These are phyloP conservation scores for Malassezia furfur DNA, from an alignment of 1,284 basidiomycete genomes.

Conservation along the genomic window DNA sequence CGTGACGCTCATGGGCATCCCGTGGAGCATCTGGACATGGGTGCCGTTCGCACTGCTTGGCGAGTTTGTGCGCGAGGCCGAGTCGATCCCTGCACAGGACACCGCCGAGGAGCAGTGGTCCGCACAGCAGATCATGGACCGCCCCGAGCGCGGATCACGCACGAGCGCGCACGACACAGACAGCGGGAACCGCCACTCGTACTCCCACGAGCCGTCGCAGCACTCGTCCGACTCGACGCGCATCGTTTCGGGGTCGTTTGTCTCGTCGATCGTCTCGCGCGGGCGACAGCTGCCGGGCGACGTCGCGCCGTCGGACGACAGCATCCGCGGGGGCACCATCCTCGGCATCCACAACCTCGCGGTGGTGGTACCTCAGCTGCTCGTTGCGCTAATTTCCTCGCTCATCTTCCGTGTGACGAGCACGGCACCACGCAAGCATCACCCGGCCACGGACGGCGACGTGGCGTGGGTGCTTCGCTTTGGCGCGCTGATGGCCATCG, in stretches of 20 bases:
- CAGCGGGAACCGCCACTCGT: not conserved
- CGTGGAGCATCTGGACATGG: slow-evolving; percentile 46
- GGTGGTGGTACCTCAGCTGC: slow-evolving; percentile 31
- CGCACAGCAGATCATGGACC: slow-evolving; percentile 18
- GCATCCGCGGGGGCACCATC: slow-evolving; percentile 69
- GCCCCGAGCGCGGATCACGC: not conserved
- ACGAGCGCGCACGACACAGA: not conserved
- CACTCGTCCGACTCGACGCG: not conserved
- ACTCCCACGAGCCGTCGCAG: not conserved
- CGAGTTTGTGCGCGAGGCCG: slow-evolving; percentile 39
- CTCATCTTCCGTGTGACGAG: slow-evolving; percentile 64
- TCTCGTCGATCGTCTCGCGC: slow-evolving; percentile 18
- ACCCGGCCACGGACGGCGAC: slow-evolving; percentile 49
- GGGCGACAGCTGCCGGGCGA: slow-evolving; percentile 13
- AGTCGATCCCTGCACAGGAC: slow-evolving; percentile 24
- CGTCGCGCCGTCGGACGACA: slow-evolving; percentile 5
- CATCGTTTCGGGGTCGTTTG: not conserved
- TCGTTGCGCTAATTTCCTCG: slow-evolving; percentile 73
- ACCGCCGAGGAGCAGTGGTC: slow-evolving; percentile 25
- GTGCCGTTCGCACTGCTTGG: slow-evolving; percentile 45
- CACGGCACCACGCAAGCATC: slow-evolving; percentile 25
- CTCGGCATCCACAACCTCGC: slow-evolving; percentile 67
- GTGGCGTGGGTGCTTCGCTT: slow-evolving; percentile 83
- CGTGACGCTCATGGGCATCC: slow-evolving; percentile 35
- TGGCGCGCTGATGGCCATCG: slow-evolving; percentile 58